Conservation (phyloP, 345 rosid genomes). For the Cardamine occulta region DNA sequence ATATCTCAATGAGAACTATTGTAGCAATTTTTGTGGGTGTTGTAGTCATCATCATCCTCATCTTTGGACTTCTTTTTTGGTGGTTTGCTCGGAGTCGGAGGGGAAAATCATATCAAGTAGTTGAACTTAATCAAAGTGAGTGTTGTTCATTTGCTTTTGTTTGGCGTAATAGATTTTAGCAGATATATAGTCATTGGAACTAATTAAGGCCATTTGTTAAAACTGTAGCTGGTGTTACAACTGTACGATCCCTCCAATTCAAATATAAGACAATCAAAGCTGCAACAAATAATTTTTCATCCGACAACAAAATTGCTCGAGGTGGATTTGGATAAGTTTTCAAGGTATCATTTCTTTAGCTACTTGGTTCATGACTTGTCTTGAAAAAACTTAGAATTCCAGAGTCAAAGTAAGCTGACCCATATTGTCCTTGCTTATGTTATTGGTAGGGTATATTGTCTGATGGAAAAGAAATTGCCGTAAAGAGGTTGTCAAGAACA, state of each 20-base stretch:
- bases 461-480: slow-evolving; percentile 46
- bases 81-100: neutral
- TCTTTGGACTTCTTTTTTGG: neutral
- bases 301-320: neutral
- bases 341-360: neutral
- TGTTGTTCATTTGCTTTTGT: neutral
- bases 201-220: neutral
- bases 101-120: neutral
- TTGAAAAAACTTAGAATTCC: no score
- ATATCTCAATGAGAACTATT: neutral
- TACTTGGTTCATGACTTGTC: no score
- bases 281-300: neutral
- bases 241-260: neutral
- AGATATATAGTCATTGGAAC: neutral
- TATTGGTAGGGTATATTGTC: no score
- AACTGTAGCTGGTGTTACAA: neutral
- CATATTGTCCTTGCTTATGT: no score
- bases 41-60: neutral
- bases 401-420: no score
- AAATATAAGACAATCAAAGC: neutral
- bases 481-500: slow-evolving; percentile 52
- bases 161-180: neutral
- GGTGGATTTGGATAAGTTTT: slow-evolving; percentile 10
- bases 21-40: neutral
- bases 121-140: slow-evolving; percentile 13